These are phyloP conservation scores for Aspergillus uvarum DNA, from an alignment of 2,329 filamentous ascomycete genomes.

Conservation along the genomic window DNA sequence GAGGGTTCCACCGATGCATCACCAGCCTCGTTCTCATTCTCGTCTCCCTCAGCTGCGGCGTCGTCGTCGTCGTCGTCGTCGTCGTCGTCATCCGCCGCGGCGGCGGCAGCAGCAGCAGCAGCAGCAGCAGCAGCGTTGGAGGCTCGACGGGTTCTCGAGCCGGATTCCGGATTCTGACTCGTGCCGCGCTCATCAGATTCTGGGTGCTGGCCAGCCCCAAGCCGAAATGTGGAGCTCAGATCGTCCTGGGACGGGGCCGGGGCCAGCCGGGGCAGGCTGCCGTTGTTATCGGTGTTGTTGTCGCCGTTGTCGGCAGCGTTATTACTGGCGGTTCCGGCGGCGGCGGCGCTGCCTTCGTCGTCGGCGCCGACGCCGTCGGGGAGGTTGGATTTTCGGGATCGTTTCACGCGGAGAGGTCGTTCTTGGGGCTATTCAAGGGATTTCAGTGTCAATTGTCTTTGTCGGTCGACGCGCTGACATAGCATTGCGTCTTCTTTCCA, in stretches of 20 bases:
- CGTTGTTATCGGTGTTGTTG: neutral
- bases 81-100: neutral
- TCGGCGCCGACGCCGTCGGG: constrained; percentile 26
- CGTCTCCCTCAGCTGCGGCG: neutral
- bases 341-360: constrained; percentile 25
- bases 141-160: neutral
- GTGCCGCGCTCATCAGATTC: neutral
- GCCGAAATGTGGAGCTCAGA: constrained; percentile 39
- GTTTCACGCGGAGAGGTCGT: constrained; percentile 47
- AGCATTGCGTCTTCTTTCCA: too few species aligned
- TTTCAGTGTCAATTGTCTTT: too few species aligned
- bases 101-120: too few species aligned
- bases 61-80: constrained; percentile 18
- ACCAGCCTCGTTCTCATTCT: constrained; percentile 11
- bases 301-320: neutral
- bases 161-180: constrained; percentile 27
- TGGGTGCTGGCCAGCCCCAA: constrained; percentile 18
- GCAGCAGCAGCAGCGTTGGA: neutral
- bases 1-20: constrained; percentile 20
- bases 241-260: constrained; percentile 40
- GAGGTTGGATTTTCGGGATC: constrained; percentile 41
- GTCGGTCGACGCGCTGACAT: too few species aligned
- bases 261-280: constrained; percentile 33
- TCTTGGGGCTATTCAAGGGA: constrained; percentile 42
- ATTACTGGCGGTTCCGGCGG: constrained; percentile 9